Conservation (phyloP, 2,329 filamentous ascomycete species). For the Aureobasidium pullulans region DNA sequence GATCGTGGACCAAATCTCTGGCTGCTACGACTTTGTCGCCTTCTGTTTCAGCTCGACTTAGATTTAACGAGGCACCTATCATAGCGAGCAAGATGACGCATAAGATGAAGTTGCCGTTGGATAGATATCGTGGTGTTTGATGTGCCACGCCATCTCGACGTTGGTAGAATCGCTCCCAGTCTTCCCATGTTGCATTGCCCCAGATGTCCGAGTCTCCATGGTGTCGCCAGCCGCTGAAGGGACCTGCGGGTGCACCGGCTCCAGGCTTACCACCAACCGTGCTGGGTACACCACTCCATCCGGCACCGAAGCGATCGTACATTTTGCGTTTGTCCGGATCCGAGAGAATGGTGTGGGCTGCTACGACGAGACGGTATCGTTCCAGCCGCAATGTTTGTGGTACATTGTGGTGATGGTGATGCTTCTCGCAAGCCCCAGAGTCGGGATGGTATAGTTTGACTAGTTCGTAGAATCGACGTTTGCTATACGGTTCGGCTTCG, state of each 20-base stretch:
- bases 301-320: constrained; percentile 75
- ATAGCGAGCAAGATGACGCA: constrained; percentile 64
- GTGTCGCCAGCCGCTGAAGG: constrained; percentile 29
- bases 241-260: constrained; percentile 20
- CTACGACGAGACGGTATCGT: constrained; percentile 80
- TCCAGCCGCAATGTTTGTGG: constrained; percentile 64
- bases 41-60: constrained; percentile 57
- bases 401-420: constrained; percentile 37
- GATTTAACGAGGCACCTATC: constrained; percentile 65
- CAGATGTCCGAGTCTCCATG: constrained; percentile 43
- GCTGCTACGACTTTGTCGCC: constrained; percentile 58
- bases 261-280: constrained; percentile 11
- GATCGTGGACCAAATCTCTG: constrained; percentile 58
- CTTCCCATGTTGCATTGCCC: constrained; percentile 91
- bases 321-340: constrained; percentile 68
- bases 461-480: constrained; percentile 77
- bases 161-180: constrained; percentile 64
- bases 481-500: constrained; percentile 64
- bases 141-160: neutral
- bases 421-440: constrained; percentile 39
- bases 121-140: constrained; percentile 60
- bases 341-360: constrained; percentile 81
- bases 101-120: constrained; percentile 69
- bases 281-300: constrained; percentile 57
- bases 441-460: constrained; percentile 97